Evolutionary conservation across 1,284 basidiomycete genomes (phyloP), one percentile per base, ranked within the genome.

Genomic region (Microbotryomycetes sp.): DNA sequence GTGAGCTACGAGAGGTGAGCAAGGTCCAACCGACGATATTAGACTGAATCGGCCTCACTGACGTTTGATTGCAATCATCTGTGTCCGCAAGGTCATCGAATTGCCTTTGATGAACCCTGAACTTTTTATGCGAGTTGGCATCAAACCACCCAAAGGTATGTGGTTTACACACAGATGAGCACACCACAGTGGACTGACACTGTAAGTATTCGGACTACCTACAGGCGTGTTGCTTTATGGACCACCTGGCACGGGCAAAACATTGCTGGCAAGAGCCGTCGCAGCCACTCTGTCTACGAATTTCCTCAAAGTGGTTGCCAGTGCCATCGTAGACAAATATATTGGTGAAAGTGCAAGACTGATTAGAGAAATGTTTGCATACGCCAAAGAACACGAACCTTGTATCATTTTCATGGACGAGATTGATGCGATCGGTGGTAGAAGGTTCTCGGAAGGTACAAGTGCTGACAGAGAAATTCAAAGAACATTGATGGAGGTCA

Each of bases 341-440:
- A 98, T 98, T 63, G 96, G 96, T 71, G 96, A 98, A 80, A 91
- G 88, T 63, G 94, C 94, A 15, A 83, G 94, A 60, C 84, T 97
- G 6, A 87, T 99, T 26, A 83, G 90, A 28, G 93, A 98, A 76
- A 97, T 99, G 94, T 99, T 99, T 74, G 92, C 89, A 15, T 98
- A 97, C 76, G 94, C 94, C 9, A 83, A 82, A 70, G 94, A 97
- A 74, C 92, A 98, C 74, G 94, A 97, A 76, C 96, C 96, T 49
- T 97, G 94, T 76, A 94, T 98, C 72, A 98, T 99, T 74, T 98
- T 98, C 79, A 97, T 99, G 87, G 96, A 99, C 77, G 96, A 99
- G 79, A 97, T 98, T 72, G 93, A 97, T 75, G 92, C 92, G 31
- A 96, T 97, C 68, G 93, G 92, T 70, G 92, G 93, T 15, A 82